Percentiles rank a stretch among this genome's conserved stretches.
Conservation (phyloP, 2,329 filamentous ascomycete species). For the Talaromyces sp. region DNA sequence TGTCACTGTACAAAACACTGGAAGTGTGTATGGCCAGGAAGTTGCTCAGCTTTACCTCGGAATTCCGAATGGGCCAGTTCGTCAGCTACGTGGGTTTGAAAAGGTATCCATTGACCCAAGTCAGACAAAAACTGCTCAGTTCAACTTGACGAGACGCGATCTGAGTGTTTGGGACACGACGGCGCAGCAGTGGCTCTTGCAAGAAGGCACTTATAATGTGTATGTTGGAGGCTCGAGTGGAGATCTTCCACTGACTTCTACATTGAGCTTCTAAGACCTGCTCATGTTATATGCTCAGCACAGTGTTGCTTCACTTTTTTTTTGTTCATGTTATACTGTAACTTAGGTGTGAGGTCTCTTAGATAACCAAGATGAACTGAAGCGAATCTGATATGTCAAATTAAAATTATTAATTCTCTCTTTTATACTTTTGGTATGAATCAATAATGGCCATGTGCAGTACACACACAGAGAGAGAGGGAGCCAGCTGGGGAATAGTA, state of each 20-base stretch:
- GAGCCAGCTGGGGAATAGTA: no score
- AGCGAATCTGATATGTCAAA: not conserved
- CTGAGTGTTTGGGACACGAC: conserved; percentile 73
- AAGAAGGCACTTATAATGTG: conserved; percentile 48
- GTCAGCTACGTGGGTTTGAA: conserved; percentile 59
- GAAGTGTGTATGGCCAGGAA: conserved; percentile 61
- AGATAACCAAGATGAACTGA: not conserved
- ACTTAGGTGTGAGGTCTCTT: not conserved
- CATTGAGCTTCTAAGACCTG: conserved; percentile 5
- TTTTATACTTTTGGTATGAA: not conserved
- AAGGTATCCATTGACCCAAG: conserved; percentile 55
- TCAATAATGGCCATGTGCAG: no score
- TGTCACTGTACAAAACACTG: conserved; percentile 68
- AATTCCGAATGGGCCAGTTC: conserved; percentile 34
- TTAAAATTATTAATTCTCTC: not conserved
- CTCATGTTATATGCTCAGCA: not conserved
- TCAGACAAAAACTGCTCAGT: conserved; percentile 57
- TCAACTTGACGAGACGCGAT: conserved; percentile 67
- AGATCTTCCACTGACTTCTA: conserved; percentile 6
- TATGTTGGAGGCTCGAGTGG: conserved; percentile 42
- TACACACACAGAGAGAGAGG: no score
- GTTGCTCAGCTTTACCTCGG: conserved; percentile 55
- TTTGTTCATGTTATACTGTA: no score
- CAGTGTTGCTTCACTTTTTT: no score
- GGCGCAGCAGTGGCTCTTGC: conserved; percentile 70